Evolutionary conservation across 441 rosid species (phyloP).

Genomic region (Breynia disticha): DNA sequence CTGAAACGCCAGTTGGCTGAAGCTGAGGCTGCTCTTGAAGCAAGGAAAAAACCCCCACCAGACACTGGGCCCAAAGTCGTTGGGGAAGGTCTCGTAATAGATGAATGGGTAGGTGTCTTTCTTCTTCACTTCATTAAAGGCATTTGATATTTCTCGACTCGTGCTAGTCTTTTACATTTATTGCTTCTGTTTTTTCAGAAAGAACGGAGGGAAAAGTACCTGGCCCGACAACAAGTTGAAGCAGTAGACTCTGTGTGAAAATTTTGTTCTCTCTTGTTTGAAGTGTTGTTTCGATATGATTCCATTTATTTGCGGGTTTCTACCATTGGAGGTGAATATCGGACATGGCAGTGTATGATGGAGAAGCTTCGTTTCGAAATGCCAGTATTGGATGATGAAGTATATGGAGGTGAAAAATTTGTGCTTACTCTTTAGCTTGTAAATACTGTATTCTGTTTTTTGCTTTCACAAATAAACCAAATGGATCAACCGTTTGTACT

Average conservation of each 20-base stretch:
- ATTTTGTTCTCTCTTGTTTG: slow-evolving; percentile 5
- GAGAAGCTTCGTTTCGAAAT: no score
- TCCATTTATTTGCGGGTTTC: slow-evolving; percentile 9
- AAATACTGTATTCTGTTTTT: no score
- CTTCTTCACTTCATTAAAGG: not conserved
- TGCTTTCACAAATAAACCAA: no score
- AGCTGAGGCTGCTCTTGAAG: slow-evolving; percentile 53
- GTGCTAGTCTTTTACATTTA: not conserved
- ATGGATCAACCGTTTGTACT: no score
- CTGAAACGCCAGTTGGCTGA: slow-evolving; percentile 44
- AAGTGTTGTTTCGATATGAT: not conserved
- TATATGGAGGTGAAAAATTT: no score
- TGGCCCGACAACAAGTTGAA: slow-evolving; percentile 39
- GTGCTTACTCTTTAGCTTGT: no score
- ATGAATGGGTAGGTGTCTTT: slow-evolving; percentile 48
- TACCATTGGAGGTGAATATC: slow-evolving; percentile 4
- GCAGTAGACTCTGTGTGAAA: slow-evolving; percentile 30
- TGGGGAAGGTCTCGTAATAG: slow-evolving; percentile 66
- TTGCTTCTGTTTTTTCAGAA: slow-evolving; percentile 23
- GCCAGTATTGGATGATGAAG: no score
- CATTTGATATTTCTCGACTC: not conserved
- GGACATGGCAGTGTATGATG: no score
- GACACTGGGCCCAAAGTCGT: slow-evolving; percentile 31
- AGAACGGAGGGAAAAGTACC: slow-evolving; percentile 49
- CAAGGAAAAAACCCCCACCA: slow-evolving; percentile 43